Evolutionary conservation across 306 rosid genomes (phyloP).

Genomic region (Mucuna pruriens): DNA sequence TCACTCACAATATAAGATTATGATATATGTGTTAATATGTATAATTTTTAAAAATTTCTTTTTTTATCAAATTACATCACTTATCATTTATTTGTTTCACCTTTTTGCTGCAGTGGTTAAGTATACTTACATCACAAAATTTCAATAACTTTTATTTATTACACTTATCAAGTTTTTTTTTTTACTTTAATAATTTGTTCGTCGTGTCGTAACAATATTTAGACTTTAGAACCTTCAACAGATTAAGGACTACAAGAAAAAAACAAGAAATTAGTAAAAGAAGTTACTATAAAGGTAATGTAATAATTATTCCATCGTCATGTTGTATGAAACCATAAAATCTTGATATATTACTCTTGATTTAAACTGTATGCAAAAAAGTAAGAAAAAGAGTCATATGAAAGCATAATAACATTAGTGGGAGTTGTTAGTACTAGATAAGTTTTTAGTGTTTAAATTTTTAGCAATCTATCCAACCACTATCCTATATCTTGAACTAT

Average conservation of each 20-base stretch:
- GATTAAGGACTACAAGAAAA: constrained; percentile 20
- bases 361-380: constrained; percentile 73
- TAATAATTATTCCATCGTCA: constrained; percentile 73
- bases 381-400: constrained; percentile 10
- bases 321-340: constrained; percentile 97
- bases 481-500: constrained; percentile 12
- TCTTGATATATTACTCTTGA: constrained; percentile 87
- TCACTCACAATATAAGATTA: too few relatives aligned
- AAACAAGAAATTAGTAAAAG: neutral
- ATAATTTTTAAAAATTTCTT: too few relatives aligned
- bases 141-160: constrained; percentile 86
- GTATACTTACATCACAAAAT: constrained; percentile 83
- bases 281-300: neutral
- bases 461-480: neutral
- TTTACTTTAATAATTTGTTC: constrained; percentile 86
- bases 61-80: too few relatives aligned
- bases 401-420: constrained; percentile 31
- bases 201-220: constrained; percentile 60
- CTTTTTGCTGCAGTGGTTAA: too few relatives aligned
- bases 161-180: constrained; percentile 88
- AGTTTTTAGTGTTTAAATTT: neutral
- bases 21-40: too few relatives aligned
- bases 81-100: too few relatives aligned
- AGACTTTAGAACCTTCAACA: constrained; percentile 27
- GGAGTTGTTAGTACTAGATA: neutral